Evolutionary conservation across 2,329 filamentous ascomycete genomes (phyloP), one percentile per base, ranked within the genome.

Genomic region (Juglanconis juglandina): DNA sequence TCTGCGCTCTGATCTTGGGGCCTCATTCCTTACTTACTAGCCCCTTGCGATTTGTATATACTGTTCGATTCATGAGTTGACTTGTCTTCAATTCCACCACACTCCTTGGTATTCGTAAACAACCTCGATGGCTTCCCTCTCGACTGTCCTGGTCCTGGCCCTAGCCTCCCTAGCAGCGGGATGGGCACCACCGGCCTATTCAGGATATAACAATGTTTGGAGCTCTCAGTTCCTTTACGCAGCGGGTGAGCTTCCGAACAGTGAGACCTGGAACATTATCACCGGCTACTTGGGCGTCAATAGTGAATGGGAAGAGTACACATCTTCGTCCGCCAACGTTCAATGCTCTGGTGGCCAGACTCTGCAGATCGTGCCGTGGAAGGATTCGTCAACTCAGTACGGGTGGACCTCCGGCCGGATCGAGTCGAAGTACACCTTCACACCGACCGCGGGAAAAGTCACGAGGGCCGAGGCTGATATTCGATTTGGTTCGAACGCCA

Each of bases 261-360:
- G 65, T 5, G 63, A 67, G 48, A 75, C 69, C 61, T 84, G 81
- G 81, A 78, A 79, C 68, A 74, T 78, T 65, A 73, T 79, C 58
- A 73, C 75, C 39, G 69, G 72, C 17, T 68, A 78, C 68, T 65
- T 79, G n/a, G 69, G 75, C 61, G 74, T 76, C 67, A 83, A 84
- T 73, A 72, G 75, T 65, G 81, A 84, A 69, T 68, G 75, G 52
- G 75, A 84, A 69, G 71, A 71, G 4, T 84, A 84, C 72, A 75
- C 75, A 42, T 67, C 70, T 4, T 77, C 74, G 52, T 72, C 70
- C 58, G 64, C 68, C 60, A 81, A 83, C 70, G 71, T 81, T 17
- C 81, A 84, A 67, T 73, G 80, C 51, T 80, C 77, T 7, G 81
- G 81, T 10, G 80, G 78, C 46, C 64, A 72, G n/a, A 82, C 81